Base-by-base conservation (phyloP, 768 basidiomycete species). In the Collybia nuda region DNA sequence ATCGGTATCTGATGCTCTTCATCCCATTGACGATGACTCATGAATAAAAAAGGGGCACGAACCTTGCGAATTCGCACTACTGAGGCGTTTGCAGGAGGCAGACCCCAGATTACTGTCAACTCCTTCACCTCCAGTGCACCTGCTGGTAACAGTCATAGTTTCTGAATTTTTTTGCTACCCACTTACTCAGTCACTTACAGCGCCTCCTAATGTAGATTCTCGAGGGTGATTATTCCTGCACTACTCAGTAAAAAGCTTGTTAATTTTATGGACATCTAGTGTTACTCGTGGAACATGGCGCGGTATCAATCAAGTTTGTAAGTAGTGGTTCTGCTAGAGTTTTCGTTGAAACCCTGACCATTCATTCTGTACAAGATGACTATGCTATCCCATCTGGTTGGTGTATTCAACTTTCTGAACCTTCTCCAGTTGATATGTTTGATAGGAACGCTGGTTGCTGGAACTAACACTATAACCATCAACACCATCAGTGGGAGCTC, bases 241-340 rank as follows among this genome's bases (percentile, higher is more conserved):
- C 11, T 22, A 9, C 21, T 26, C 46, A 2, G 15, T 26, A 23
- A n/a, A 7, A 19, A 2, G 23, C 38, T 29, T 23, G 22, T 23
- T 38, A 23, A 18, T 56, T 5, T 43, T 44, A 23, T 47, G n/a
- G 8, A 8, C 39, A 26, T 44, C 17, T 41, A 73, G 75, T 43
- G 71, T 79, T 32, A 77, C 76, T 43, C 73, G 76, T 47, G 76
- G 77, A n/a, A 78, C 76, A 22, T 79, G 75, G 75, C 71, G 77
- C 29, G 76, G 77, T 12, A 38, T 72, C 23, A 77, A 76, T 47
- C 66, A 73, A 67, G 63, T 73, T 44, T 77, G 73, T 72, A 50
- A 63, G 69, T 63, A 56, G 17, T 32, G 32, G 6, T 32, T 32
- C 6, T 32, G 12, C 12, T 32, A 11, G 24, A 7, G 24, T 26